A percentile compares a stretch with the other conserved stretches of the same genome.
phyloP scores from a whole-genome alignment of 495 filamentous ascomycete genomes.

The Hamigera avellanea region DNA sequence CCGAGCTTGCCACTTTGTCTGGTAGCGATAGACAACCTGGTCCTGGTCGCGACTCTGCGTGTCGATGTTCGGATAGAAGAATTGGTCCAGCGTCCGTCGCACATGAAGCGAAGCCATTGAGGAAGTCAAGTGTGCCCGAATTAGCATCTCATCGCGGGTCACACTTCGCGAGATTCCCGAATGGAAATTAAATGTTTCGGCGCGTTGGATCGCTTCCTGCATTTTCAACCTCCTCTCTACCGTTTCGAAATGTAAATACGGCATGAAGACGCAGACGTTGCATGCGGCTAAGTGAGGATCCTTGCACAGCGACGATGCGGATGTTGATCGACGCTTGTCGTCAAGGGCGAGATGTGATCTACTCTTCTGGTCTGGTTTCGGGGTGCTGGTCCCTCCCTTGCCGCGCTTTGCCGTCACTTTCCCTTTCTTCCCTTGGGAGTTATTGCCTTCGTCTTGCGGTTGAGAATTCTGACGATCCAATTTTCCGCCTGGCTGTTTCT shows the following conservation, averaged over 20 bases:
- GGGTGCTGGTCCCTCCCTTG: slow-evolving; percentile 14
- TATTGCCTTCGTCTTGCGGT: slow-evolving; percentile 25
- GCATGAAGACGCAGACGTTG: slow-evolving; percentile 56
- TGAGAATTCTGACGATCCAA: slow-evolving; percentile 16
- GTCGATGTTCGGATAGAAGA: slow-evolving; percentile 61
- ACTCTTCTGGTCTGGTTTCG: slow-evolving; percentile 27
- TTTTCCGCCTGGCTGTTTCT: slow-evolving; percentile 17
- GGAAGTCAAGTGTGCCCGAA: slow-evolving; percentile 46
- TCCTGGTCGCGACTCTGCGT: slow-evolving; percentile 53
- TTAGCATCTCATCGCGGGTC: slow-evolving; percentile 50
- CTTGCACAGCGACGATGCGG: slow-evolving; percentile 16
- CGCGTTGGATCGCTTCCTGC: slow-evolving; percentile 46
- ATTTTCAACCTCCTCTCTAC: slow-evolving; percentile 43
- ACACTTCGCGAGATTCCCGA: slow-evolving; percentile 13
- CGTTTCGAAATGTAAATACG: slow-evolving; percentile 59
- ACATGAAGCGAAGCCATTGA: slow-evolving; percentile 50
- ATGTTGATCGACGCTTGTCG: slow-evolving; percentile 13
- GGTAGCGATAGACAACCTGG: slow-evolving; percentile 61
- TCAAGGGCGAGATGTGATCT: slow-evolving; percentile 13
- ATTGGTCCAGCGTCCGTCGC: slow-evolving; percentile 59
- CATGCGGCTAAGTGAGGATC: slow-evolving; percentile 16
- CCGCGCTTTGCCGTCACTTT: slow-evolving; percentile 26
- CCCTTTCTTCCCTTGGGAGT: slow-evolving; percentile 21
- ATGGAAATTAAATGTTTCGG: slow-evolving; percentile 19
- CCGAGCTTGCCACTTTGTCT: slow-evolving; percentile 20